These are phyloP conservation scores for Acmispon strigosus DNA, from an alignment of 306 rosid genomes.

Conservation along the genomic window DNA sequence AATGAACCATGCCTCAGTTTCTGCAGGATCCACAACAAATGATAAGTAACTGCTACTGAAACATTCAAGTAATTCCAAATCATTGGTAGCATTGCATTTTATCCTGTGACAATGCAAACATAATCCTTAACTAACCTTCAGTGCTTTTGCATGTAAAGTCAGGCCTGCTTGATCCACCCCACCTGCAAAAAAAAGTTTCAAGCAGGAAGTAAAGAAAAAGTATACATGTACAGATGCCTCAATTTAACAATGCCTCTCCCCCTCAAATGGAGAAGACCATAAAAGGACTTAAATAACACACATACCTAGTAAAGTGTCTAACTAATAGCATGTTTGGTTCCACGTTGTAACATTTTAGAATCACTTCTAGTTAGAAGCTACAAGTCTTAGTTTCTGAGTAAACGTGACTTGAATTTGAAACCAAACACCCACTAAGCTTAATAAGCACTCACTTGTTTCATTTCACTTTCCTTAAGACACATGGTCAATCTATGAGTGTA, in stretches of 20 bases:
- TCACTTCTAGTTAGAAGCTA: no score
- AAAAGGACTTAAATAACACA: neutral
- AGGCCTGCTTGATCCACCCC: constrained; percentile 99
- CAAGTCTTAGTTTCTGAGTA: no score
- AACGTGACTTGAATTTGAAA: no score
- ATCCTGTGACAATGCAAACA: neutral
- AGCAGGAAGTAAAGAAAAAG: neutral
- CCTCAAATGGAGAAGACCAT: neutral
- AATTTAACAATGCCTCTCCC: neutral
- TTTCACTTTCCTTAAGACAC: neutral
- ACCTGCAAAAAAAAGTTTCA: constrained; percentile 41
- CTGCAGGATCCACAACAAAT: constrained; percentile 44
- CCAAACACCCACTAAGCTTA: neutral
- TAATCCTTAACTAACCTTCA: constrained; percentile 51
- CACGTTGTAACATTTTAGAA: no score
- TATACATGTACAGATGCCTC: neutral
- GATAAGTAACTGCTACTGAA: neutral
- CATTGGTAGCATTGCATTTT: constrained; percentile 7
- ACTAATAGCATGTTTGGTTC: neutral
- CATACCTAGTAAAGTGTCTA: neutral
- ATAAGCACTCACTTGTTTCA: neutral
- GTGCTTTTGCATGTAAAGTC: constrained; percentile 94
- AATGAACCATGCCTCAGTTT: constrained; percentile 97
- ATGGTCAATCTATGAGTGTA: neutral
- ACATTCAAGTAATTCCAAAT: constrained; percentile 1